These are phyloP conservation scores for Amborella trichopoda DNA, from an alignment of 164 flowering plant species.

Conservation along the genomic window DNA sequence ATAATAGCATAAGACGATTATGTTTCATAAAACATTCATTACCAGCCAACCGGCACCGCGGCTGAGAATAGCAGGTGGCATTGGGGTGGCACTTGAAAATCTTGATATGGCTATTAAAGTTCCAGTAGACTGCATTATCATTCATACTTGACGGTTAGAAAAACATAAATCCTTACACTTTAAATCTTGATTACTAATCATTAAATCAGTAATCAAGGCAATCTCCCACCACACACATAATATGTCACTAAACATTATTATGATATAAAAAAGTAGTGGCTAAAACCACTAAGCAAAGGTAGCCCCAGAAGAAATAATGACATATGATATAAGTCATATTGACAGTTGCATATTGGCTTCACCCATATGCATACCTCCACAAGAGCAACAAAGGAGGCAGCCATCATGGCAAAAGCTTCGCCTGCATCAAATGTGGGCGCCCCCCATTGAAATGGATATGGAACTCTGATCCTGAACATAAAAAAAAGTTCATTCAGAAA, in stretches of 20 bases:
- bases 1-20: neutral
- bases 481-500: no score
- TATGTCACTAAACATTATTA: no score
- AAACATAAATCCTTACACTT: neutral
- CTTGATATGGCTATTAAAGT: slow-evolving; percentile 70
- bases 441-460: slow-evolving; percentile 93
- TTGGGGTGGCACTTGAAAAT: slow-evolving; percentile 84
- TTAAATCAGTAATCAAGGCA: no score
- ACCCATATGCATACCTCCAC: slow-evolving; percentile 82
- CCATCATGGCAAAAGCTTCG: slow-evolving; percentile 93
- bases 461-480: slow-evolving; percentile 69
- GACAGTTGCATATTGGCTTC: no score
- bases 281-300: no score
- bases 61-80: slow-evolving; percentile 85
- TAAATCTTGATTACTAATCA: neutral
- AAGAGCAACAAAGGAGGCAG: slow-evolving; percentile 71
- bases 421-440: slow-evolving; percentile 89
- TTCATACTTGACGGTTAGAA: neutral
- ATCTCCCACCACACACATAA: no score
- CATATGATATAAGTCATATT: no score
- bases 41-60: slow-evolving; percentile 99
- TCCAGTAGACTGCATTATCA: slow-evolving; percentile 59
- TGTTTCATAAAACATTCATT: slow-evolving; percentile 3
- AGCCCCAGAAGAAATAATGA: no score
- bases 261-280: no score